Base-by-base conservation (phyloP, 352 stramenopile species). In the Salisapilia sapeloensis region DNA sequence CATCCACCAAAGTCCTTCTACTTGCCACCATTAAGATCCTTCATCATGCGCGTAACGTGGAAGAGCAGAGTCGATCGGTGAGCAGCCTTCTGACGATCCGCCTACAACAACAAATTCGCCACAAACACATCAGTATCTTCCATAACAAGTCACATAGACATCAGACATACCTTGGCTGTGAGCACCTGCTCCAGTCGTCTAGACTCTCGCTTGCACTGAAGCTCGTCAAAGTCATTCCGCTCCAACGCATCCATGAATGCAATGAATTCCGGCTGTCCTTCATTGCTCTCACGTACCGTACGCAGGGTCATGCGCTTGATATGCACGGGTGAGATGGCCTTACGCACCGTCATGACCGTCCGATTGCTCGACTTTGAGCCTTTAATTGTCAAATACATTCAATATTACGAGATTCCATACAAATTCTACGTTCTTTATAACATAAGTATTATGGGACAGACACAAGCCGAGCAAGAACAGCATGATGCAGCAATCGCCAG, bases 261-360 rank as follows among this genome's bases (percentile, higher is more conserved):
- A 22, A 84, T 50, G 46, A 82, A 84, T 60, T 91, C 75, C 8
- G 55, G 44, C 38, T 82, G 61, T 1, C 75, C 71, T 29, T 86
- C 72, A 24, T 54, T 87, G 33, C 63, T 60, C 34, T 90, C 74
- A 46, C 66, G 64, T 36, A 85, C 49, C 11, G 74, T 85, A 46
- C 75, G 75, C 60, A 83, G 60, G 50, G 75, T 91, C 75, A 91
- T 91, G 56, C 74, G 74, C 66, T 87, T 87, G 54, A 91, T 84
- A 48, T 91, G 75, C 56, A 86, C 75, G 47, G 78, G 59, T 37
- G 72, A 80, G 36, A 87, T 60, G 38, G 60, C 65, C 45, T 71
- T 74, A 27, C 61, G 48, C 36, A 87, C 63, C 64, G 83, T 87
- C 71, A 87, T 86, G 38, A 32, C 62, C 14, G 18, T 27, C 21